Base-by-base conservation (phyloP, 495 filamentous ascomycete genomes). In the Thermothielavioides terrestris region DNA sequence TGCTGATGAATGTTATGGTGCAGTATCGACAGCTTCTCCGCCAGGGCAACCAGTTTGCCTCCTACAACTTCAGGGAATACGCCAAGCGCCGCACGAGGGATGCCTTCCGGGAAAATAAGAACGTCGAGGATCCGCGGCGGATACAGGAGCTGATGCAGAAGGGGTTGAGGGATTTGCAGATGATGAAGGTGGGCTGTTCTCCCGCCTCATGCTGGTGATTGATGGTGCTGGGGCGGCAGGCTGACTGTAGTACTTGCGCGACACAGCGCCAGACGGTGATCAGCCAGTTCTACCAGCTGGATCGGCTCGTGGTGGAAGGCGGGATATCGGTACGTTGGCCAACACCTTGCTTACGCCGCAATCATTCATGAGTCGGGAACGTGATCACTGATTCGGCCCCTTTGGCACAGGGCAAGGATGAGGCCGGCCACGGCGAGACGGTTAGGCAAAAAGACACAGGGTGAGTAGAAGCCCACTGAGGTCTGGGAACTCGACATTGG, bases 21-120 rank as follows among this genome's bases (percentile, higher is more conserved):
- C 57, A 96, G 89, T 96, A 94, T 72, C 91, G 94, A 39, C 90
- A 90, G 52, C 77, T 98, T 53, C 75, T 95, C 57, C 87, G 92
- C 27, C 85, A 90, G 68, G 82, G 87, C 15, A 77, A 79, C 42
- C 86, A 94, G 57, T 98, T 97, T 68, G 81, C 89, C 44, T 77
- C 83, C 53, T 98, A 95, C 76, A 97, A 96, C 68, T 98, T 95
- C 77, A 81, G 92, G 63, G 91, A 97, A 59, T 98, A 96, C 70
- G 90, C 94, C 25, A 86, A 80, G 64, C 82, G 94, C 49, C 79
- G 92, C 62, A 91, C 92, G 58, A 74, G 73, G 59, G 92, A 95
- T 72, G 80, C 86, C 9, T 98, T 98, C 65, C 78, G 86, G 49
- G 89, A 91, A 66, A 77, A 94, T 62, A 76, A 75, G 47, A 72